Percentiles rank a stretch among this genome's conserved stretches.
Conservation (phyloP, 2,329 filamentous ascomycete genomes). For the Aspergillus jensenii region DNA sequence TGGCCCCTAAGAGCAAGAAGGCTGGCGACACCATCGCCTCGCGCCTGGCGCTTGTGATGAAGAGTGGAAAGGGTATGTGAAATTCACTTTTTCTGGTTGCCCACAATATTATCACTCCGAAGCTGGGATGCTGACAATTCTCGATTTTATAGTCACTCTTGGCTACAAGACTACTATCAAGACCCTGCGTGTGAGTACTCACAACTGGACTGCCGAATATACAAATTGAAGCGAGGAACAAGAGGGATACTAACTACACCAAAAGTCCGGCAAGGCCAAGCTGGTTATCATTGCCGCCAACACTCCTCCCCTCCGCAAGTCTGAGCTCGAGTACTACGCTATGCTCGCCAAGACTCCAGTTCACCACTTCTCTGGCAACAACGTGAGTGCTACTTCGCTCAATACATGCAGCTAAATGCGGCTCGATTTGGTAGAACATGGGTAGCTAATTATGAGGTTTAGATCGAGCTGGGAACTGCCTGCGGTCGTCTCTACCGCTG, state of each 20-base stretch:
- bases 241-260: slow-evolving; percentile 1
- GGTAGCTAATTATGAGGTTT: slow-evolving; percentile 56
- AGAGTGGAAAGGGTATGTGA: slow-evolving; percentile 48
- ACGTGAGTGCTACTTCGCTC: slow-evolving; percentile 68
- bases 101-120: not conserved
- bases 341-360: slow-evolving; percentile 93
- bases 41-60: slow-evolving; percentile 69
- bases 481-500: slow-evolving; percentile 99
- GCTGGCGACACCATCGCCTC: slow-evolving; percentile 77
- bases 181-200: slow-evolving; percentile 63
- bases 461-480: slow-evolving; percentile 98
- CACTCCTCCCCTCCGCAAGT: slow-evolving; percentile 96
- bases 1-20: slow-evolving; percentile 70
- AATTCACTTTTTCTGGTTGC: not conserved
- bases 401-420: not conserved
- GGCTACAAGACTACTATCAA: slow-evolving; percentile 91
- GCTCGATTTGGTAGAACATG: slow-evolving; percentile 16
- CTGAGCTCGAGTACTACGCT: slow-evolving; percentile 90
- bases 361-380: slow-evolving; percentile 98
- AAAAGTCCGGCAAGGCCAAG: slow-evolving; percentile 86
- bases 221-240: not conserved
- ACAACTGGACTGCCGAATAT: not conserved
- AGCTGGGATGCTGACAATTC: not conserved
- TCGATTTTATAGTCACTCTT: slow-evolving; percentile 63
- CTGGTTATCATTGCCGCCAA: slow-evolving; percentile 94